Percentiles rank a stretch among this genome's conserved stretches.
Conservation (phyloP, 139 green algal genomes). For the Tetradesmus lagerheimii region DNA sequence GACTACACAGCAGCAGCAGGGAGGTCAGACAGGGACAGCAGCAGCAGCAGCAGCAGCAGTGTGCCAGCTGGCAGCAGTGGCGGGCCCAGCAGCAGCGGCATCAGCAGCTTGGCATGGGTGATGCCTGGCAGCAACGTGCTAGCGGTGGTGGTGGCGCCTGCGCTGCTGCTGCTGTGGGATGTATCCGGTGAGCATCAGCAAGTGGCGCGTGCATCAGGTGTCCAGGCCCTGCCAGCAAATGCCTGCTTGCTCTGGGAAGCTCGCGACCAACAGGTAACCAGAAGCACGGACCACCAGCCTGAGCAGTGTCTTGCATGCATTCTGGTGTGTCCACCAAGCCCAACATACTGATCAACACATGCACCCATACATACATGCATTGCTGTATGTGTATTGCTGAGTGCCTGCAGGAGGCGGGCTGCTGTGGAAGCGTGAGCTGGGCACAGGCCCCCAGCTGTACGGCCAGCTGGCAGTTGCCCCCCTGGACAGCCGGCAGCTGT, state of each 20-base stretch:
- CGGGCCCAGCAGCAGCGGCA: constrained; percentile 32
- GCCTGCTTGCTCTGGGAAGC: too few relatives aligned
- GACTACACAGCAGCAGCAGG: background rate
- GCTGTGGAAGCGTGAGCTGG: constrained; percentile 61
- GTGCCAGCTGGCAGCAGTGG: background rate
- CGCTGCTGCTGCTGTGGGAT: constrained; percentile 86
- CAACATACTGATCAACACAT: too few relatives aligned
- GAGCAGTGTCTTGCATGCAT: too few relatives aligned
- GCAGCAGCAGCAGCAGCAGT: background rate
- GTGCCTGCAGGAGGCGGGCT: constrained; percentile 46
- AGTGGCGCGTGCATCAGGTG: too few relatives aligned
- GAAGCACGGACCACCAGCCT: too few relatives aligned
- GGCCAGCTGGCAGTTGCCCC: constrained; percentile 68
- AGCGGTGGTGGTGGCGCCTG: constrained; percentile 75
- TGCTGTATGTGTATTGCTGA: too few relatives aligned
- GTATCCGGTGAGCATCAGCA: constrained; percentile 49
- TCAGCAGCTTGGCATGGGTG: constrained; percentile 78
- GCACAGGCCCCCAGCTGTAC: constrained; percentile 57
- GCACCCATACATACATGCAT: too few relatives aligned
- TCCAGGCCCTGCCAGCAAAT: too few relatives aligned
- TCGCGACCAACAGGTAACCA: too few relatives aligned
- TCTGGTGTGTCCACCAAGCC: too few relatives aligned
- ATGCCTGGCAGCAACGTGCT: constrained; percentile 62
- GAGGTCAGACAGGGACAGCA: background rate
- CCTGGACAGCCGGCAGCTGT: constrained; percentile 71